Percentiles rank a stretch among this genome's conserved stretches.
phyloP scores from a whole-genome alignment of 805 yeast genomes.

The Gaillardinia entomophila region DNA sequence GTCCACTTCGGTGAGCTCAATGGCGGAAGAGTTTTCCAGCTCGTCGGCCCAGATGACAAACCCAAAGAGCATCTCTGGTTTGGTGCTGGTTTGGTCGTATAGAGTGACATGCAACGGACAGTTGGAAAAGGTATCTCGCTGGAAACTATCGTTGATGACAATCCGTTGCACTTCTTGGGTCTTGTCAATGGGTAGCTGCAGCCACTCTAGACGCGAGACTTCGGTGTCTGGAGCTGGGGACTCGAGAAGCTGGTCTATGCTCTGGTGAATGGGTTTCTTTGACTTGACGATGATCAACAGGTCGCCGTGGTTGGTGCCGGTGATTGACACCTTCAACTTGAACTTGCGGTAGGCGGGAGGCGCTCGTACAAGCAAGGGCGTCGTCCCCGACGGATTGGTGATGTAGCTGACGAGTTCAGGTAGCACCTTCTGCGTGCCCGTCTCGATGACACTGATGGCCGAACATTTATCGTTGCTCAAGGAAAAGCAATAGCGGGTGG shows the following conservation, averaged over 20 bases:
- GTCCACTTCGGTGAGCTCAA: slow-evolving; percentile 1
- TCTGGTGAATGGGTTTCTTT: slow-evolving; percentile 8
- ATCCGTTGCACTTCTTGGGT: slow-evolving; percentile 14
- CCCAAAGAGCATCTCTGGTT: not conserved
- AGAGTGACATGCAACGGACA: too few relatives aligned
- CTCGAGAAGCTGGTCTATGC: slow-evolving; percentile 4
- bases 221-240: slow-evolving; percentile 9
- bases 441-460: slow-evolving; percentile 10
- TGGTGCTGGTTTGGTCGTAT: not conserved
- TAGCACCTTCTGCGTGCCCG: slow-evolving; percentile 8
- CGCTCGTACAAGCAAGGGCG: slow-evolving; percentile 28
- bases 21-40: not conserved
- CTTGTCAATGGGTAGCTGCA: slow-evolving; percentile 20
- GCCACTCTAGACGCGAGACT: slow-evolving; percentile 23
- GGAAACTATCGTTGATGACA: slow-evolving; percentile 22
- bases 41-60: not conserved
- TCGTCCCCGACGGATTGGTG: slow-evolving; percentile 11
- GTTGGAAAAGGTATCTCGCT: too few relatives aligned
- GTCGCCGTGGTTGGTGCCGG: slow-evolving; percentile 7
- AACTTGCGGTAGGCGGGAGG: slow-evolving; percentile 16
- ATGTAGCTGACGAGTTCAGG: slow-evolving; percentile 18
- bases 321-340: slow-evolving; percentile 23
- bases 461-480: slow-evolving; percentile 16
- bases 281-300: slow-evolving; percentile 30
- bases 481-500: slow-evolving; percentile 12